Conservation (phyloP, 2,329 filamentous ascomycete genomes). For the Clonostachys byssicola region DNA sequence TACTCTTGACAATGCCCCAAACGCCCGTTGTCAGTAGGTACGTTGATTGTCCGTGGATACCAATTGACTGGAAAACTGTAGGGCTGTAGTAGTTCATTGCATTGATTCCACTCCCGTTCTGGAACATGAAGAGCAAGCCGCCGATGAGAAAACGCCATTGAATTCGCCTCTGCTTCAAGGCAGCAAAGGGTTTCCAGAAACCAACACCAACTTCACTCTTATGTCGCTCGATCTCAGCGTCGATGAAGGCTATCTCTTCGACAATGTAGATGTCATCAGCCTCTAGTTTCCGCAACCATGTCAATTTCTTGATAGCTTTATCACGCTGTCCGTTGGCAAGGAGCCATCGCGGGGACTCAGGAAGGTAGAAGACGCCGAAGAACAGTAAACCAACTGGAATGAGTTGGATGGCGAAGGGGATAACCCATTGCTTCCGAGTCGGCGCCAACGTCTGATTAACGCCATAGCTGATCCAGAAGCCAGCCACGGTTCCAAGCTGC, state of each 20-base stretch:
- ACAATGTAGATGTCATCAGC: slow-evolving; percentile 60
- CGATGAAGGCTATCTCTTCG: slow-evolving; percentile 69
- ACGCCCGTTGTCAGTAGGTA: slow-evolving; percentile 57
- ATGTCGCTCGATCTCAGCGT: slow-evolving; percentile 64
- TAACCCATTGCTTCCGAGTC: slow-evolving; percentile 53
- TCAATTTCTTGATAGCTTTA: slow-evolving; percentile 51
- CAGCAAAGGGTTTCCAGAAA: slow-evolving; percentile 70
- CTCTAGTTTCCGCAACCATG: slow-evolving; percentile 60
- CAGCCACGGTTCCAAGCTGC: slow-evolving; percentile 59
- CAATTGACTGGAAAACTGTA: slow-evolving; percentile 27
- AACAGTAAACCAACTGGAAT: slow-evolving; percentile 62
- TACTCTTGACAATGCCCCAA: slow-evolving; percentile 64
- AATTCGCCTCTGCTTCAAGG: slow-evolving; percentile 50
- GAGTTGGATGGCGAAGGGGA: slow-evolving; percentile 63
- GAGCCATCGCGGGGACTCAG: slow-evolving; percentile 67
- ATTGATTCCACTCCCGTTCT: too few species aligned
- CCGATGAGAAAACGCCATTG: slow-evolving; percentile 72
- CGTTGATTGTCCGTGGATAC: slow-evolving; percentile 31
- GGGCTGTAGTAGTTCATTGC: slow-evolving; percentile 67
- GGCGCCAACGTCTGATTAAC: slow-evolving; percentile 45
- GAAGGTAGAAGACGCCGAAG: slow-evolving; percentile 53
- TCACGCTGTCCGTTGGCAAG: slow-evolving; percentile 58
- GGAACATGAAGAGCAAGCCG: slow-evolving; percentile 71
- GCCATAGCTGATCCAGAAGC: slow-evolving; percentile 65
- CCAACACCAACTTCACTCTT: slow-evolving; percentile 61